Evolutionary conservation across 2,329 filamentous ascomycete genomes (phyloP).

Genomic region (Microcyclosporella mali): DNA sequence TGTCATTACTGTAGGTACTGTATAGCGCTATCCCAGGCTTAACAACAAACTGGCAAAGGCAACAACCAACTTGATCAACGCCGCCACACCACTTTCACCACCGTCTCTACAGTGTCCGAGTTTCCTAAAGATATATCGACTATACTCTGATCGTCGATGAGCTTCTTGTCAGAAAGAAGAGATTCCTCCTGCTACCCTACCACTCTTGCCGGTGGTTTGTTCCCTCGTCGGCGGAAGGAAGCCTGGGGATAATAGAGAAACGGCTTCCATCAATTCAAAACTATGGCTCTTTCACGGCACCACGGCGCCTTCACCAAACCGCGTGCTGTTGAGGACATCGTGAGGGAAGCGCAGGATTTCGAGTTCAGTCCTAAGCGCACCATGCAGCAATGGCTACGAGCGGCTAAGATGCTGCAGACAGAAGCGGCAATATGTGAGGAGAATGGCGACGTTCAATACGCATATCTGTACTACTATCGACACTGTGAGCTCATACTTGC

Average conservation of each 20-base stretch:
- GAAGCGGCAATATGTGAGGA: constrained; percentile 79
- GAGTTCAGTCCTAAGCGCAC: constrained; percentile 72
- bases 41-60: too few species aligned
- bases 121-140: too few species aligned
- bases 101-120: too few species aligned
- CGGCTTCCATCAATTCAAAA: neutral
- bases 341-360: constrained; percentile 68
- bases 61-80: too few species aligned
- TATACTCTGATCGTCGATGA: too few species aligned
- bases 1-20: too few species aligned
- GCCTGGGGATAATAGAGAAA: too few species aligned
- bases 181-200: too few species aligned
- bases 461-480: constrained; percentile 85
- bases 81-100: neutral
- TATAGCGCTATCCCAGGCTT: too few species aligned
- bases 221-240: too few species aligned
- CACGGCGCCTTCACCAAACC: constrained; percentile 22
- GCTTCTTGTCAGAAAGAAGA: too few species aligned
- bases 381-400: constrained; percentile 44
- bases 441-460: constrained; percentile 79
- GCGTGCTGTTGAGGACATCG: constrained; percentile 66
- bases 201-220: too few species aligned
- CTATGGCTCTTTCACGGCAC: constrained; percentile 28
- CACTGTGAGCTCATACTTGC: constrained; percentile 80
- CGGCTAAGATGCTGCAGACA: constrained; percentile 27